Percentiles rank a stretch among this genome's conserved stretches.
Evolutionary conservation across 768 basidiomycete genomes (phyloP).

Genomic region (Tephrocybe sp.): DNA sequence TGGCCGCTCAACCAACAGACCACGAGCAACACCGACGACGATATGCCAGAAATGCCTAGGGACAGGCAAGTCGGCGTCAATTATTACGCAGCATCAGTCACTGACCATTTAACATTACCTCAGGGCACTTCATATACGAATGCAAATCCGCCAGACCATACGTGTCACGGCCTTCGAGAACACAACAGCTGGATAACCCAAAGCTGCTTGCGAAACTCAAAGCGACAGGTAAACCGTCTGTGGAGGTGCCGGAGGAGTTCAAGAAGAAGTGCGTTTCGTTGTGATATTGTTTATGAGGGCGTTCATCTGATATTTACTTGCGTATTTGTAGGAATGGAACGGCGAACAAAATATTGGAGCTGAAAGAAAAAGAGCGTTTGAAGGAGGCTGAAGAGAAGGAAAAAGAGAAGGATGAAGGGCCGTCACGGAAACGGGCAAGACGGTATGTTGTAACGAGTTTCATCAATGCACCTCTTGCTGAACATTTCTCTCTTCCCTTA

Average conservation of each 20-base stretch:
- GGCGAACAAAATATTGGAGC: slow-evolving; percentile 83
- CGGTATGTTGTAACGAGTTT: slow-evolving; percentile 25
- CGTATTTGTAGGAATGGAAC: slow-evolving; percentile 59
- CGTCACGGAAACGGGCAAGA: slow-evolving; percentile 38
- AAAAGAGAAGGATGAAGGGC: slow-evolving; percentile 36
- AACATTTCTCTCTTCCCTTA: background rate
- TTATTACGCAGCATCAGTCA: background rate
- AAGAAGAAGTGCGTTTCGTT: slow-evolving; percentile 63
- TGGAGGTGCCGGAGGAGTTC: slow-evolving; percentile 91
- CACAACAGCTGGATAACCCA: slow-evolving; percentile 83
- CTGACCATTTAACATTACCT: slow-evolving; percentile 1
- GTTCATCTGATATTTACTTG: background rate
- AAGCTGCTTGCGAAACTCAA: slow-evolving; percentile 63
- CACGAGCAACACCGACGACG: slow-evolving; percentile 64
- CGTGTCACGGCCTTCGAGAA: slow-evolving; percentile 85
- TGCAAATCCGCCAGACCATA: slow-evolving; percentile 85
- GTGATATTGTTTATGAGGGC: background rate
- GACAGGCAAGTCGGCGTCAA: slow-evolving; percentile 45
- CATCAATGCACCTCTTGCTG: background rate
- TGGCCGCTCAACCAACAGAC: slow-evolving; percentile 56
- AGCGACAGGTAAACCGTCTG: slow-evolving; percentile 69
- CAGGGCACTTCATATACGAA: slow-evolving; percentile 92
- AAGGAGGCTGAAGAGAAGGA: slow-evolving; percentile 40
- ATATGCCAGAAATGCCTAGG: slow-evolving; percentile 83
- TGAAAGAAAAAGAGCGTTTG: slow-evolving; percentile 75